These are phyloP conservation scores for Marchantia paleacea DNA, from an alignment of 225 moss, liverwort and hornwort genomes.

Conservation along the genomic window DNA sequence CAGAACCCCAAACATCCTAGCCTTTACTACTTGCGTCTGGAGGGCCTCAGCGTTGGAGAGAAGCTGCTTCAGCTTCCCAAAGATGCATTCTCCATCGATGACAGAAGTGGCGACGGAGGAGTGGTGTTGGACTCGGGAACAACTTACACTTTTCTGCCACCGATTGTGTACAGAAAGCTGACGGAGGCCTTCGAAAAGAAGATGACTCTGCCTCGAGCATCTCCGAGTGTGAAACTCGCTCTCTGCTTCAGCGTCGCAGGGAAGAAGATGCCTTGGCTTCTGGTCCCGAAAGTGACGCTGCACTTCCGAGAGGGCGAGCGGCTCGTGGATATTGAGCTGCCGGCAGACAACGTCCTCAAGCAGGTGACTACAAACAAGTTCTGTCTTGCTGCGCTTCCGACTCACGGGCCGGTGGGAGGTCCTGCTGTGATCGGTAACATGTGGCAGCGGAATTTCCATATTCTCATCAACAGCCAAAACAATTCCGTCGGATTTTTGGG, in stretches of 20 bases:
- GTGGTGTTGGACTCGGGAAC: conserved; percentile 9
- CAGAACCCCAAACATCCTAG: not conserved
- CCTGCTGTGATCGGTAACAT: conserved; percentile 13
- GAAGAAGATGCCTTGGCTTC: too few relatives aligned
- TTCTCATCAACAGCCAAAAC: not conserved
- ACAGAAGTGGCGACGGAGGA: not conserved
- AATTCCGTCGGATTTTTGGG: not conserved
- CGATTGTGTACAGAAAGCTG: not conserved
- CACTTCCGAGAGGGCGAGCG: not conserved
- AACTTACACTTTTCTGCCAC: conserved; percentile 3
- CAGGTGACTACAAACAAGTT: not conserved
- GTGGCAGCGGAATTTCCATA: conserved; percentile 10
- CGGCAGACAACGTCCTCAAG: not conserved
- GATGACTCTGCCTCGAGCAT: not conserved
- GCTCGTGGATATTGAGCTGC: conserved; percentile 1
- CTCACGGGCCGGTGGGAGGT: not conserved
- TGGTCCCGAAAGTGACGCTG: not conserved
- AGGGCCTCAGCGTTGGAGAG: not conserved
- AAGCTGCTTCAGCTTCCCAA: not conserved
- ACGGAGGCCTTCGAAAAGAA: not conserved
- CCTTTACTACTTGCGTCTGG: not conserved
- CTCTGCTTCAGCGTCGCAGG: not conserved
- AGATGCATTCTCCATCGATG: not conserved
- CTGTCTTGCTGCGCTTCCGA: conserved; percentile 3
- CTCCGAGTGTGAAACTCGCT: not conserved